phyloP scores from a whole-genome alignment of 148 eudicot genomes.

The Tetragonia tetragonoides region DNA sequence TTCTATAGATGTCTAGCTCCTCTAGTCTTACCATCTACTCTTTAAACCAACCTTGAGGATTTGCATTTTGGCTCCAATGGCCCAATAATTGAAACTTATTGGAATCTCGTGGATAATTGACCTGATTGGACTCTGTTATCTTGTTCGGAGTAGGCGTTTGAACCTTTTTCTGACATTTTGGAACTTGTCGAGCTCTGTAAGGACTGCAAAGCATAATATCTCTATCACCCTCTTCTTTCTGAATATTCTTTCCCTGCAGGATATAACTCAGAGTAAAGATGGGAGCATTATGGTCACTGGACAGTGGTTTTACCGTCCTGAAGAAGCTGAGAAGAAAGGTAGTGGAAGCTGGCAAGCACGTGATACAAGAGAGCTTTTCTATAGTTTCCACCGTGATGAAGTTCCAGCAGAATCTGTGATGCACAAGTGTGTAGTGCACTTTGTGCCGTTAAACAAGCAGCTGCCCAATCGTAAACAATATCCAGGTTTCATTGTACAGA shows the following conservation, averaged over 20 bases:
- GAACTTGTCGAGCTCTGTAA: neutral
- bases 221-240: neutral
- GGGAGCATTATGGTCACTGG: conserved; percentile 78
- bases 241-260: conserved; percentile 39
- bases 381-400: conserved; percentile 94
- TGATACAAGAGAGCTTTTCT: conserved; percentile 88
- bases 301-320: conserved; percentile 98
- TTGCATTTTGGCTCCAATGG: neutral
- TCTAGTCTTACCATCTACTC: neutral
- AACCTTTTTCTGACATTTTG: neutral
- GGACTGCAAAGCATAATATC: neutral
- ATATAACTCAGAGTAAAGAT: conserved; percentile 53
- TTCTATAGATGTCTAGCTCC: too few species aligned
- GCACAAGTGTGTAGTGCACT: conserved; percentile 96
- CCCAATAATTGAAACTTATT: neutral
- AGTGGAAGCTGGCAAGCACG: conserved; percentile 86
- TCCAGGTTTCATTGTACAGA: conserved; percentile 91
- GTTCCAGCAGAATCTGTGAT: conserved; percentile 96
- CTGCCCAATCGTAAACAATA: conserved; percentile 72
- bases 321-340: conserved; percentile 81
- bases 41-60: neutral
- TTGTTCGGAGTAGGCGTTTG: neutral
- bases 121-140: neutral
- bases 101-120: neutral
- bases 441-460: conserved; percentile 82